Base-by-base conservation (phyloP, 306 rosid genomes). In the Corylus americana region DNA sequence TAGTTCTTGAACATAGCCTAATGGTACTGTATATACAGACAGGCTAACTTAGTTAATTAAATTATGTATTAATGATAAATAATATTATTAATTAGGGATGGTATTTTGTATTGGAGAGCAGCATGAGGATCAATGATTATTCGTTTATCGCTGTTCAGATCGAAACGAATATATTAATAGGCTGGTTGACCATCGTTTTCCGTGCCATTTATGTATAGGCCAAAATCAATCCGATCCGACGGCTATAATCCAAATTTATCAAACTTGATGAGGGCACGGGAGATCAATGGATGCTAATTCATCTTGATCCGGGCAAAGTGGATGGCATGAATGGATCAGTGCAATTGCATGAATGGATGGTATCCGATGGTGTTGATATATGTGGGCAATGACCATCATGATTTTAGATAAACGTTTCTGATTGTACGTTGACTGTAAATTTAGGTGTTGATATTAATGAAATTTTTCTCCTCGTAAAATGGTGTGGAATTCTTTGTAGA, bases 71-170 rank as follows among this genome's bases (percentile, higher is more conserved):
- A 67, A 12, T 67, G 18, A 42, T 64, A 35, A 39, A 37, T 64
- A 22, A 22, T 22, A 22, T 22, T 22, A 18, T 10, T 64, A 35
- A 29, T 63, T 63, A 63, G 63, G 64, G 31, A 6, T 20, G 35
- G 27, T 11, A 55, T 77, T 71, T 79, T 78, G 50, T 74, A 72
- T 3, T 66, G 81, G 81, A 73, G 74, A 47, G 55, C 63, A 70
- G 64, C 78, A 16, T 58, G 51, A 83, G 53, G 75, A 78, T 86
- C 75, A 73, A 83, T 77, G 61, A 70, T 59, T 66, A 50, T 31
- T 58, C 45, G 11, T 62, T 12, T 62, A 25, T 25, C 7, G 18
- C 12, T 48, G 51, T 48, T 48, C 51, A 11, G 51, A 31, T 31
- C 35, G 35, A 49, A 49, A 49, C 2, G 45, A 42, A 42, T 42